Base-by-base conservation (phyloP, 306 rosid species). In the Abrus precatorius region DNA sequence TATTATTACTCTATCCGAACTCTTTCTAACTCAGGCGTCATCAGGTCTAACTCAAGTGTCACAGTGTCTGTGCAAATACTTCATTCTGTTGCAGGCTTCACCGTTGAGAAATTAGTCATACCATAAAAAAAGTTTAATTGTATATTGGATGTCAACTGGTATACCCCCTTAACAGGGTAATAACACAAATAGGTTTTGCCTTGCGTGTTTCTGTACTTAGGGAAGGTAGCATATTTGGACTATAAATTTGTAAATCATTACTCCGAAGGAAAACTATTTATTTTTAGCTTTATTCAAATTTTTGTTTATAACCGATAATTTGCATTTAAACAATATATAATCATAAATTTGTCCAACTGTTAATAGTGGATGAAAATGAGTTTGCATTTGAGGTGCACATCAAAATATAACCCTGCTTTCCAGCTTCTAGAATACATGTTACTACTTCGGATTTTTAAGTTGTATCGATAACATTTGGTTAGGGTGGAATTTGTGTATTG, bases 371-470 rank as follows among this genome's bases (percentile, higher is more conserved):
- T 12, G 47, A 12, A 36, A 11, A 59, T 5, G 40, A 59, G 40
- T 59, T 59, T 62, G 69, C 20, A 36, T 61, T 3, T 12, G 69
- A 62, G 69, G 49, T 7, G 49, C 70, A 64, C 32, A 20, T 20
- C 20, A 40, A 43, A 66, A 8, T 66, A 41, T 41, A 14, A 66
- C 20, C 36, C 8, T 43, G 72, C 72, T 66, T 20, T 53, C 34
- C 9, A 66, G 72, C 41, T 20, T 53, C 34, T 20, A 66, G 72
- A 66, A 66, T 43, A 66, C 33, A 66, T 41, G 50, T 41, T 20
- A 43, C 47, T 43, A 4, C 5, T 43, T 43, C 7, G 47, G 47
- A 43, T 30, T 53, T 53, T 53, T 53, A 28, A 30, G 6, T 60
- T 59, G 9, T 59, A 30, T 4, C 3, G 59, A 53, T 43, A 12